A percentile compares a stretch with the other conserved stretches of the same genome.
Conservation (phyloP, 2,329 filamentous ascomycete genomes). For the Fusarium sp. region DNA sequence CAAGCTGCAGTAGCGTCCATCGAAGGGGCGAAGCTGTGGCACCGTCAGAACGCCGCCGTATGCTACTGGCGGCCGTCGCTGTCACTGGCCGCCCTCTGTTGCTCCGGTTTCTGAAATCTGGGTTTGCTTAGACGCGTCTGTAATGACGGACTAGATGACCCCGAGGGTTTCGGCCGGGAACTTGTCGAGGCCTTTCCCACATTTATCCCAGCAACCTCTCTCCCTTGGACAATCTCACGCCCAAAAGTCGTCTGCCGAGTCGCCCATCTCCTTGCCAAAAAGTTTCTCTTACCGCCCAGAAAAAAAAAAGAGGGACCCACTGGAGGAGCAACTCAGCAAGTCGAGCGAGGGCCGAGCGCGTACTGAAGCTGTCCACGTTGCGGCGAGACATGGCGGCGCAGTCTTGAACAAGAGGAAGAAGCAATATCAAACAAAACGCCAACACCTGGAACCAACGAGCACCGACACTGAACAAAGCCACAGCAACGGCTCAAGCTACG, state of each 20-base stretch:
- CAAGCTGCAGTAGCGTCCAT: conserved; percentile 38
- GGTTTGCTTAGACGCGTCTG: conserved; percentile 18
- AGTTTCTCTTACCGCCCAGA: conserved; percentile 32
- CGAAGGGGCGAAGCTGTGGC: conserved; percentile 32
- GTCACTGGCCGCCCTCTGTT: conserved; percentile 28
- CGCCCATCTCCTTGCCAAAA: conserved; percentile 29
- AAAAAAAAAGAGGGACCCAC: conserved; percentile 29
- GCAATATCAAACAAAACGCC: conserved; percentile 41
- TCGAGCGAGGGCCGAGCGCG: conserved; percentile 36
- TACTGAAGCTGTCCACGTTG: conserved; percentile 42
- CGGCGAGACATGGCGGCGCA: conserved; percentile 45
- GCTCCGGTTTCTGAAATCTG: conserved; percentile 30
- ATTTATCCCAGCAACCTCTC: conserved; percentile 34
- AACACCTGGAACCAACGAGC: conserved; percentile 34
- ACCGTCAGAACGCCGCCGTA: conserved; percentile 30
- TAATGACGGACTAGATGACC: conserved; percentile 28
- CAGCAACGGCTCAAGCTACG: conserved; percentile 40
- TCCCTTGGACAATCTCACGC: conserved; percentile 42
- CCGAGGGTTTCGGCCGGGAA: conserved; percentile 44
- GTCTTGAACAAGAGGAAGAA: conserved; percentile 32
- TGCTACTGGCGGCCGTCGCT: conserved; percentile 20
- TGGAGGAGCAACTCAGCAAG: conserved; percentile 28
- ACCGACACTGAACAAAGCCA: conserved; percentile 39
- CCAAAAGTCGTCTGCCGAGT: conserved; percentile 20
- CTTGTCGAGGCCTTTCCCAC: conserved; percentile 38